Conservation (phyloP, 2,329 filamentous ascomycete species). For the Pseudopyricularia javanii region DNA sequence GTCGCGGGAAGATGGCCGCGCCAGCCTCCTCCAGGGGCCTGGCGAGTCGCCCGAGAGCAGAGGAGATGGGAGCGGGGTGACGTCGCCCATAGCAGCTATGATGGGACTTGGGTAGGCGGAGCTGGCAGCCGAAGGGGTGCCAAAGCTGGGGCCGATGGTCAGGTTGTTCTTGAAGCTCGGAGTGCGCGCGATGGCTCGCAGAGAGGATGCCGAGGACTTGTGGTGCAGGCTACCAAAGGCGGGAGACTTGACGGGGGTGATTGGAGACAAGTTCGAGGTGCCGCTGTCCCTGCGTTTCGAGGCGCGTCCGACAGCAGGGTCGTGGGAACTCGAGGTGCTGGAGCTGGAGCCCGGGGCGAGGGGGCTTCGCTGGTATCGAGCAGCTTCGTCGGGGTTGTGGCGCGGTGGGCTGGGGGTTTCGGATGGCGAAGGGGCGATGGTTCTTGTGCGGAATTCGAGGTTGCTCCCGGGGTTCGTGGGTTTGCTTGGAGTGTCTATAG, state of each 20-base stretch:
- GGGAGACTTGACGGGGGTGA: conserved; percentile 12
- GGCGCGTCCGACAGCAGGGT: conserved; percentile 6
- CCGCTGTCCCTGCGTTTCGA: conserved; percentile 4
- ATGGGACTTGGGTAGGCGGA: conserved; percentile 63
- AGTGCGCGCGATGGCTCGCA: conserved; percentile 43
- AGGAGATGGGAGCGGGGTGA: conserved; percentile 70
- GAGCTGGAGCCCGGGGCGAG: not conserved
- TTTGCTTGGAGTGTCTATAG: not conserved
- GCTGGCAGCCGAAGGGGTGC: conserved; percentile 42
- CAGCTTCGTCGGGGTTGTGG: conserved; percentile 4
- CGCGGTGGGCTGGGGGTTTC: conserved; percentile 8
- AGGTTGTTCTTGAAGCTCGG: conserved; percentile 45
- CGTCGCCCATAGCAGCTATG: conserved; percentile 62
- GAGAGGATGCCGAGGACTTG: conserved; percentile 28
- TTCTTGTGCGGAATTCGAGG: conserved; percentile 14
- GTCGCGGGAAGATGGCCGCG: conserved; percentile 35
- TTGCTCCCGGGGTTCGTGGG: not conserved
- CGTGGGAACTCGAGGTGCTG: not conserved
- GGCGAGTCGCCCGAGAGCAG: conserved; percentile 53
- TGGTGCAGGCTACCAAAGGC: conserved; percentile 17
- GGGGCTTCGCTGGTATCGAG: conserved; percentile 3
- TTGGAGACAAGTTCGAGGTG: conserved; percentile 8
- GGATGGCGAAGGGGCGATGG: conserved; percentile 17
- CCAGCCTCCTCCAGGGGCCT: conserved; percentile 50
- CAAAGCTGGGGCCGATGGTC: conserved; percentile 27